A percentile compares a stretch with the other conserved stretches of the same genome.
Conservation (phyloP, 1,284 basidiomycete genomes). For the Takashimella koratensis region DNA sequence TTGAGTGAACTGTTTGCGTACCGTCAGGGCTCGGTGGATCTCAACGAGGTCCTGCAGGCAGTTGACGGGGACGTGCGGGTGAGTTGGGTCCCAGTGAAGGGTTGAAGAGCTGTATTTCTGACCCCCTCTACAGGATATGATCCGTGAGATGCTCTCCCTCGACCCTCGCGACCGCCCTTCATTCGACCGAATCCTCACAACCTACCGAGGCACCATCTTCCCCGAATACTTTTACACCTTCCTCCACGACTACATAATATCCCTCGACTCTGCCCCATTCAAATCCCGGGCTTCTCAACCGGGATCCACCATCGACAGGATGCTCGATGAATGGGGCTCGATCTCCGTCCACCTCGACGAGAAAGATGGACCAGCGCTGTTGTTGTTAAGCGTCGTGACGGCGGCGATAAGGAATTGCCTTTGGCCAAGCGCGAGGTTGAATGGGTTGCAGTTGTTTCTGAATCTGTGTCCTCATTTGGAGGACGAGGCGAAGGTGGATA, state of each 20-base stretch:
- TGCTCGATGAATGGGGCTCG: conserved; percentile 46
- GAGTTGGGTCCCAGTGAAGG: conserved; percentile 38
- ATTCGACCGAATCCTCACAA: conserved; percentile 77
- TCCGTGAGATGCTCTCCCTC: conserved; percentile 84
- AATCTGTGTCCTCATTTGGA: conserved; percentile 77
- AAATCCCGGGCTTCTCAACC: conserved; percentile 22
- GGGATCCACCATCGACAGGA: conserved; percentile 38
- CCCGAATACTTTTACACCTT: conserved; percentile 93
- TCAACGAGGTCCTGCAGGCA: conserved; percentile 67
- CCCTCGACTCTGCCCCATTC: conserved; percentile 18
- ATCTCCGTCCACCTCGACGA: conserved; percentile 38
- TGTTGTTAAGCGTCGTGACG: conserved; percentile 78
- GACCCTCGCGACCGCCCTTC: conserved; percentile 72
- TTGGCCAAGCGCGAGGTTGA: conserved; percentile 79
- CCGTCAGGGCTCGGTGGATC: conserved; percentile 73
- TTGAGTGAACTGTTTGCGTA: conserved; percentile 96
- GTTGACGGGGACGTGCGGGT: conserved; percentile 80
- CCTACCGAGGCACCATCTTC: conserved; percentile 73
- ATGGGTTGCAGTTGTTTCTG: conserved; percentile 80
- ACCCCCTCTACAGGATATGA: conserved; percentile 59
- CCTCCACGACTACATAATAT: conserved; percentile 74
- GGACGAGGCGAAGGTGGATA: conserved; percentile 93
- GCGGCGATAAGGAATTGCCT: conserved; percentile 87
- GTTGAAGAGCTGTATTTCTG: not conserved
- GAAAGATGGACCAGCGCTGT: conserved; percentile 68